Evolutionary conservation across 352 stramenopile species (phyloP).

Genomic region (Stramenopiles sp.): DNA sequence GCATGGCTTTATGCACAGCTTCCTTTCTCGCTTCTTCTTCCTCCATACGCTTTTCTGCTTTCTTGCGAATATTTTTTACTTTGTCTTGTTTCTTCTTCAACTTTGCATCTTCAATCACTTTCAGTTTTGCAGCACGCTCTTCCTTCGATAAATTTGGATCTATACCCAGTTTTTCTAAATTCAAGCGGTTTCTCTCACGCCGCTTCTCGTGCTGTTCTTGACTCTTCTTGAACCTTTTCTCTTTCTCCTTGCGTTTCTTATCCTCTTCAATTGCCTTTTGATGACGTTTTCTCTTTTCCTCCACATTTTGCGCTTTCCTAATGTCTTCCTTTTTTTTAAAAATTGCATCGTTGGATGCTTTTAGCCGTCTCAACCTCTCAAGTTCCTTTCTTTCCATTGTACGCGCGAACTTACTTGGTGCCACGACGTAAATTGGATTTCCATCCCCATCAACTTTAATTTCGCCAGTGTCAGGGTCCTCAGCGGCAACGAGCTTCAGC

Average conservation of each 20-base stretch:
- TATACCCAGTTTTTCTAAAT: background rate
- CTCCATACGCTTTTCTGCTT: background rate
- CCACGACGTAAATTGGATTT: too few species aligned
- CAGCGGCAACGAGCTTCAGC: too few species aligned
- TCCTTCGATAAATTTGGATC: background rate
- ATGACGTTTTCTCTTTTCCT: background rate
- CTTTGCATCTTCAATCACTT: background rate
- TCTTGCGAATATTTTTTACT: background rate
- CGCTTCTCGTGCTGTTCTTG: too few species aligned
- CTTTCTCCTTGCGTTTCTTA: background rate
- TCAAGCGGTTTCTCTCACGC: too few species aligned
- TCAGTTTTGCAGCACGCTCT: background rate
- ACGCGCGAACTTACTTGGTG: too few species aligned
- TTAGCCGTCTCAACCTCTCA: background rate
- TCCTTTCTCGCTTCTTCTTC: background rate
- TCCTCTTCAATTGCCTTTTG: background rate
- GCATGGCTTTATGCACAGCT: background rate
- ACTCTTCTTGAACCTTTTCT: background rate
- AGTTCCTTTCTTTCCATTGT: background rate
- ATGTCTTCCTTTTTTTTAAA: background rate
- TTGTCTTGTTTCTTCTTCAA: background rate
- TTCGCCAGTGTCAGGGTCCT: too few species aligned
- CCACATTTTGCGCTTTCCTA: background rate
- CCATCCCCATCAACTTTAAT: too few species aligned
- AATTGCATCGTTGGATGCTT: background rate